phyloP scores from a whole-genome alignment of 805 yeast genomes.

The Starmerella apis region DNA sequence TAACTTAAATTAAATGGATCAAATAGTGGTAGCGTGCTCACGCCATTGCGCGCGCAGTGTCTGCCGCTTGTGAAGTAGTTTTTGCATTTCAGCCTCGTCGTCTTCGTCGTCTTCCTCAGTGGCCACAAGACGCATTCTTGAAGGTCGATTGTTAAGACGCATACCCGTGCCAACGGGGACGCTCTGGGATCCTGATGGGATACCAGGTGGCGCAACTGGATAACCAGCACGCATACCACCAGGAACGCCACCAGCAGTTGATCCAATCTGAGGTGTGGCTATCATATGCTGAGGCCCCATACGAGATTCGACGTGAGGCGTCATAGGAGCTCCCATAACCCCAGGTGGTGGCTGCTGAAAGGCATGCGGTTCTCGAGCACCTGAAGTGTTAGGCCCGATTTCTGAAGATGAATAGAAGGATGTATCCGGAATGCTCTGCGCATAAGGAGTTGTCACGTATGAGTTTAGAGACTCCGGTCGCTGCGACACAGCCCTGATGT shows the following conservation, averaged over 20 bases:
- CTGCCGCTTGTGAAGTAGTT: constrained; percentile 22
- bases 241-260: too few relatives aligned
- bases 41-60: constrained; percentile 23
- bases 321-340: background rate
- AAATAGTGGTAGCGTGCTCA: constrained; percentile 3
- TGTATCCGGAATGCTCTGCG: constrained; percentile 28
- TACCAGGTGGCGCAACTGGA: background rate
- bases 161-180: background rate
- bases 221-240: background rate
- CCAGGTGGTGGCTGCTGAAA: background rate
- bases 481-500: constrained; percentile 13
- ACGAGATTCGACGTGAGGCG: background rate
- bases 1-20: background rate
- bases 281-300: background rate
- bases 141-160: constrained; percentile 17
- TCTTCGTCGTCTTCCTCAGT: constrained; percentile 16
- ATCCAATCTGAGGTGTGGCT: background rate
- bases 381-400: background rate
- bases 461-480: constrained; percentile 24
- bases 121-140: constrained; percentile 23
- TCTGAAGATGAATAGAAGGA: constrained; percentile 5
- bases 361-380: background rate
- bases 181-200: background rate
- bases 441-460: background rate
- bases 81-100: constrained; percentile 23